phyloP scores from a whole-genome alignment of 768 basidiomycete genomes.

The Kwoniella heveanensis region DNA sequence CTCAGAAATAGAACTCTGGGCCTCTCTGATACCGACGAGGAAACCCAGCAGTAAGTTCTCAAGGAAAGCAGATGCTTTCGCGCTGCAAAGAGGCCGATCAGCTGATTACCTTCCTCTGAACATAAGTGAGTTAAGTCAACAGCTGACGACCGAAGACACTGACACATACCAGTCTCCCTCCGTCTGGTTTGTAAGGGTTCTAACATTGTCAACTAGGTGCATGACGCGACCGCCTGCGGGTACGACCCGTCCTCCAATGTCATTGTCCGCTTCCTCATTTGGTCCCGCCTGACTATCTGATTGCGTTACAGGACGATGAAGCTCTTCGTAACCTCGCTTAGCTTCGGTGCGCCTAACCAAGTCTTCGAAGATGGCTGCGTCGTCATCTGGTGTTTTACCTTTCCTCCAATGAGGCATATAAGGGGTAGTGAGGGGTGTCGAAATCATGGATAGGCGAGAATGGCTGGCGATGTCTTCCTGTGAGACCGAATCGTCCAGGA shows the following conservation, averaged over 20 bases:
- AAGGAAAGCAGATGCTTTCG: constrained; percentile 8
- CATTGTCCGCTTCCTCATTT: too few species aligned
- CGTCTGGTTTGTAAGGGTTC: too few species aligned
- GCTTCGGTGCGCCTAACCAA: constrained; percentile 10
- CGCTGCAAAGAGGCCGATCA: background rate
- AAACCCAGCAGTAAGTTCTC: background rate
- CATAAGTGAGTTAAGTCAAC: too few species aligned
- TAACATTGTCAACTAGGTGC: too few species aligned
- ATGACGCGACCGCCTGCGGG: too few species aligned
- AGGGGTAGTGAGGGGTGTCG: background rate
- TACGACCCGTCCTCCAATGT: too few species aligned
- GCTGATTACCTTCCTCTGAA: too few species aligned
- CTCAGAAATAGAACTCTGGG: background rate
- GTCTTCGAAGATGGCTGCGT: constrained; percentile 8
- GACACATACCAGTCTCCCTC: too few species aligned
- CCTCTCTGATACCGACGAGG: constrained; percentile 5
- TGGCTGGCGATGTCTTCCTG: background rate
- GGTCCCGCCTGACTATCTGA: background rate
- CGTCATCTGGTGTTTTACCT: constrained; percentile 1
- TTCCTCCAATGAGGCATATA: background rate
- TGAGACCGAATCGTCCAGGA: background rate
- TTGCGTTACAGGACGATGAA: too few species aligned
- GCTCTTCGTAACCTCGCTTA: background rate
- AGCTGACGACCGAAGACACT: too few species aligned
- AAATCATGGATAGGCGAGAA: background rate